Percentiles rank a stretch among this genome's conserved stretches.
phyloP scores from a whole-genome alignment of 768 basidiomycete genomes.

The Boletus sp. region DNA sequence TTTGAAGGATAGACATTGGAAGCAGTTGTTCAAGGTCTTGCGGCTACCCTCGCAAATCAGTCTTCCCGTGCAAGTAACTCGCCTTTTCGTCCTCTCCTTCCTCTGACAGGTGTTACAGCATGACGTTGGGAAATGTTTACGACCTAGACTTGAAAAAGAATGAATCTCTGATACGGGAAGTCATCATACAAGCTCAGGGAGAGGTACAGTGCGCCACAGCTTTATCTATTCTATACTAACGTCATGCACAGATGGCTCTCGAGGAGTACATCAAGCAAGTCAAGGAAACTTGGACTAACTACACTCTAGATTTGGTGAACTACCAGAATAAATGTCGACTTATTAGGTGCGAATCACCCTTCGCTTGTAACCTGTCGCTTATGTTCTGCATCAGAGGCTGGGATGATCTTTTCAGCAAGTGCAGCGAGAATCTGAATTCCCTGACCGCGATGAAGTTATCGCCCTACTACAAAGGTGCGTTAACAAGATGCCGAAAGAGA shows the following conservation, averaged over 20 bases:
- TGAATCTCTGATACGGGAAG: slow-evolving; percentile 87
- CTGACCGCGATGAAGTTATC: slow-evolving; percentile 96
- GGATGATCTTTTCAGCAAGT: slow-evolving; percentile 97
- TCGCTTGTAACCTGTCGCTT: neutral
- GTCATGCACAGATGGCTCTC: slow-evolving; percentile 72
- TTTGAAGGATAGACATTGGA: slow-evolving; percentile 97
- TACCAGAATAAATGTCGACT: slow-evolving; percentile 99
- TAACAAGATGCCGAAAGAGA: neutral
- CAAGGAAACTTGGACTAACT: slow-evolving; percentile 95
- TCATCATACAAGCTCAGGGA: slow-evolving; percentile 96
- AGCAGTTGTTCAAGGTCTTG: slow-evolving; percentile 90
- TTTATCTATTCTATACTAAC: slow-evolving; percentile 8
- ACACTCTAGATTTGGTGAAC: slow-evolving; percentile 93
- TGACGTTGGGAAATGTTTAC: slow-evolving; percentile 96
- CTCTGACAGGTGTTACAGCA: slow-evolving; percentile 43
- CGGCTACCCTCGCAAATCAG: slow-evolving; percentile 72
- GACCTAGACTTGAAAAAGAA: slow-evolving; percentile 95
- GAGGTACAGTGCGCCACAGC: slow-evolving; percentile 53
- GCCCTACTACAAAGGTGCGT: slow-evolving; percentile 92
- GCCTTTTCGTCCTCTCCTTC: slow-evolving; percentile 10
- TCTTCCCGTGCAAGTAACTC: slow-evolving; percentile 59
- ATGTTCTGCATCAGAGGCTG: slow-evolving; percentile 62
- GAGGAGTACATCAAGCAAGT: slow-evolving; percentile 97
- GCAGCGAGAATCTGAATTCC: slow-evolving; percentile 95
- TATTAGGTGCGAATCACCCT: slow-evolving; percentile 56